Percentiles rank a stretch among this genome's conserved stretches.
Conservation (phyloP, 495 filamentous ascomycete species). For the Usnea hakonensis region DNA sequence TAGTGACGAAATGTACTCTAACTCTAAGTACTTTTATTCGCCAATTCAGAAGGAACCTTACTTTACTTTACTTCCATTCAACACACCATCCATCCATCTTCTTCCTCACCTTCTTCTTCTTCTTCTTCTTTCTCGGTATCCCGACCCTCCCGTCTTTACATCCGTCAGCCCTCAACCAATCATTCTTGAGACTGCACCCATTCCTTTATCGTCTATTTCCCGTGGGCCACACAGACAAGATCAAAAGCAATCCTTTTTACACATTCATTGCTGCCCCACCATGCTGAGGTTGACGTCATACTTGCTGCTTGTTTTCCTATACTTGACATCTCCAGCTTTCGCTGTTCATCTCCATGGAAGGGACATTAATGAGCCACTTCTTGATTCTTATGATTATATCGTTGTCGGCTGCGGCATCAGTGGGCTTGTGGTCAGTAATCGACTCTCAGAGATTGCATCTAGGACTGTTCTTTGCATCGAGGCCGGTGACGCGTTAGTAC, state of each 20-base stretch:
- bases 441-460: constrained; percentile 27
- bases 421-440: constrained; percentile 30
- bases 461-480: constrained; percentile 31
- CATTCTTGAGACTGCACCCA: not conserved
- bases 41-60: too few species aligned
- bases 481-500: constrained; percentile 26
- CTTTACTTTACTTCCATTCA: not conserved
- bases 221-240: too few species aligned
- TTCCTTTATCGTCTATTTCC: not conserved
- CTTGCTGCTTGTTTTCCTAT: not conserved
- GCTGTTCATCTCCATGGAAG: constrained; percentile 20
- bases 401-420: constrained; percentile 32
- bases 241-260: not conserved
- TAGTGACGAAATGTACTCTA: not conserved
- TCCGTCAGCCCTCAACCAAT: not conserved
- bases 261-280: not conserved
- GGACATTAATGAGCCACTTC: constrained; percentile 22
- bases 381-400: constrained; percentile 26
- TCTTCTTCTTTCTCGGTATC: too few species aligned
- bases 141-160: not conserved
- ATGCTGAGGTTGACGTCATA: not conserved
- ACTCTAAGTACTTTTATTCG: too few species aligned
- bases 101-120: not conserved
- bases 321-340: not conserved
- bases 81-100: not conserved